Evolutionary conservation across 2,329 filamentous ascomycete genomes (phyloP).

Genomic region (Onygenales sp.): DNA sequence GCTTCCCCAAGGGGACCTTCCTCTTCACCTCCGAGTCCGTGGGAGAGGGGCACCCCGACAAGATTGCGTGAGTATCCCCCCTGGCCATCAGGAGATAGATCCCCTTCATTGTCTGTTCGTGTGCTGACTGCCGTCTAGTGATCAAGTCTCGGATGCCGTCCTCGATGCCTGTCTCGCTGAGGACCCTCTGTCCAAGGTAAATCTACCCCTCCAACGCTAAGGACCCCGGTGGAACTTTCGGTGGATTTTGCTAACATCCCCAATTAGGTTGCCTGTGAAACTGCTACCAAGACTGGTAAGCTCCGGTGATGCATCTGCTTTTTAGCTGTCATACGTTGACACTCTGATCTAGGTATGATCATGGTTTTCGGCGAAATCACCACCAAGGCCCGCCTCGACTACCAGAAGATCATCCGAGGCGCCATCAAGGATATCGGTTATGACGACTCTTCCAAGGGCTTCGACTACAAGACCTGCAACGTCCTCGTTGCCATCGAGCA

Average conservation of each 20-base stretch:
- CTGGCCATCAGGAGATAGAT: conserved; percentile 14
- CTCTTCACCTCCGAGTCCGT: conserved; percentile 87
- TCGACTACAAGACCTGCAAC: conserved; percentile 99
- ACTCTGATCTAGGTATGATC: conserved; percentile 54
- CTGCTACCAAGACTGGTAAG: conserved; percentile 94
- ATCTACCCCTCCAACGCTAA: conserved; percentile 5
- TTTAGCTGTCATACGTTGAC: conserved; percentile 8
- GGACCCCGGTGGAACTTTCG: neutral
- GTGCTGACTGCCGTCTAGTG: conserved; percentile 36
- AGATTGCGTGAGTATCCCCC: conserved; percentile 60
- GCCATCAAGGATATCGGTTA: conserved; percentile 99
- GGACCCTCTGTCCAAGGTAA: conserved; percentile 88
- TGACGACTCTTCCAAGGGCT: conserved; percentile 92
- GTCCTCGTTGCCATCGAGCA: conserved; percentile 98
- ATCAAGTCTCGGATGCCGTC: conserved; percentile 96
- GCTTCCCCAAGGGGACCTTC: conserved; percentile 54
- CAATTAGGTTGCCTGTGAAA: conserved; percentile 77
- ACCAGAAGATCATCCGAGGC: conserved; percentile 92
- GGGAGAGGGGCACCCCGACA: conserved; percentile 86
- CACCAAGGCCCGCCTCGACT: conserved; percentile 91
- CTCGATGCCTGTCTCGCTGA: conserved; percentile 94
- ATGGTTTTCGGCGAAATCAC: conserved; percentile 99
- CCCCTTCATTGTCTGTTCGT: neutral
- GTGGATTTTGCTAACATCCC: neutral
- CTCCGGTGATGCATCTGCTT: conserved; percentile 7